A percentile compares a stretch with the other conserved stretches of the same genome.
These are phyloP conservation scores for Thraustochytrium sp. DNA, from an alignment of 352 stramenopile species.

Conservation along the genomic window DNA sequence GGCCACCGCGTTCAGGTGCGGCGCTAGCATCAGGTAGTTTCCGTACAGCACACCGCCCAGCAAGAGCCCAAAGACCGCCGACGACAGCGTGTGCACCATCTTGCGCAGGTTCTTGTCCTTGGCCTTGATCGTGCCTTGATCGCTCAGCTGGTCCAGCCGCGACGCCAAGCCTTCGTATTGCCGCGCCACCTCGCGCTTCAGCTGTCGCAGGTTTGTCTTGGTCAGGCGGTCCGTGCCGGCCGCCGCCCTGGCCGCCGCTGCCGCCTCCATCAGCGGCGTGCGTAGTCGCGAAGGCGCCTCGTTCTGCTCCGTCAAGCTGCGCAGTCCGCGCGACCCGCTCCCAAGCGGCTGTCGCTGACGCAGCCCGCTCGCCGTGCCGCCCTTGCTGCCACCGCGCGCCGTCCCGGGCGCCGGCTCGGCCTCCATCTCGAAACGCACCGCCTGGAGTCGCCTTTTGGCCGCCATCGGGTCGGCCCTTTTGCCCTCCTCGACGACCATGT, in stretches of 20 bases:
- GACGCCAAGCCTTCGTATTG: neutral
- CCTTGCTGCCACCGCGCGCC: no score
- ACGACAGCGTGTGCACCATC: neutral
- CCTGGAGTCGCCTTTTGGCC: no score
- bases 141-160: neutral
- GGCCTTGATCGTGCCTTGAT: neutral
- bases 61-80: neutral
- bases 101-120: conserved; percentile 14
- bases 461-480: no score
- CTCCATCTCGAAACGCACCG: no score
- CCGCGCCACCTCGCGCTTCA: neutral
- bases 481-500: no score
- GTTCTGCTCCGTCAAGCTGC: no score
- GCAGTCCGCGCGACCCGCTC: no score
- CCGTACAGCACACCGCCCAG: neutral
- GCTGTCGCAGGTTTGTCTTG: neutral
- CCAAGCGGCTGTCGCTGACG: no score
- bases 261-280: no score
- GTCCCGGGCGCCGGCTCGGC: no score
- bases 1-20: conserved; percentile 6
- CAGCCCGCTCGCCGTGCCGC: no score
- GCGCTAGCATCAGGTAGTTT: neutral
- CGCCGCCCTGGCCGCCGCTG: neutral
- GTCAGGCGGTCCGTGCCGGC: neutral
- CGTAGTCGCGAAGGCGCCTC: no score